Base-by-base conservation (phyloP, 345 rosid genomes). In the Rhodamnia argentea region DNA sequence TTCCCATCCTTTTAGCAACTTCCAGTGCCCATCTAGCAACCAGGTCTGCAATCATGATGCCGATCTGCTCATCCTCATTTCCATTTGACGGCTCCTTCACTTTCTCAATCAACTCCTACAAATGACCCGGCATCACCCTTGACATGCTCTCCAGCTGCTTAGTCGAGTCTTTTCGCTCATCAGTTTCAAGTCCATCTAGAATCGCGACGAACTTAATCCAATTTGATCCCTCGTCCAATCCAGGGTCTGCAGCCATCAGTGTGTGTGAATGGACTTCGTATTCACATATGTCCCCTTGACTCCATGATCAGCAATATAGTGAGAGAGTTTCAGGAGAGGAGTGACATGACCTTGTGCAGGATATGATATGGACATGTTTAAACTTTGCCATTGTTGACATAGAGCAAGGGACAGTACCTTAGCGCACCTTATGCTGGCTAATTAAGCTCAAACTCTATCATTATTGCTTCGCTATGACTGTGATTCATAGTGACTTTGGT, bases 131-230 rank as follows among this genome's bases (percentile, higher is more conserved):
- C 90, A 88, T 84, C 59, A 83, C 88, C 24, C 37, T 81, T 3
- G 42, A 13, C 22, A 86, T 57, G 22, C 87, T 86, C 83, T 82
- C 57, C 4, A 53, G 16, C 51, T 55, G 18, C 84, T 47, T 82
- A 40, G 18, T 9, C 4, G 55, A 82, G 11, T 85, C 90, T 82
- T 53, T 87, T 27, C 88, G 82, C 6, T 89, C 88, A 3, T 85
- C 88, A 15, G 29, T 51, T 20, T 84, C 87, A 55, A 89, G 47
- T 20, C 91, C 91, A 52, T 91, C 89, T 11, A 88, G 89, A 40
- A 89, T 29, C 9, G 88, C 42, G 14, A 89, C 59, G 8, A 88
- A 52, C 62, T 83, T 88, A 74, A 88, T 55, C 70, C 2, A 11
- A 2, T 47, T 57, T 18, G 40, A 51, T 24, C 62, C 85, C 32